Base-by-base conservation (phyloP, 352 stramenopile genomes). In the Globisporangium rhizosaccharum region DNA sequence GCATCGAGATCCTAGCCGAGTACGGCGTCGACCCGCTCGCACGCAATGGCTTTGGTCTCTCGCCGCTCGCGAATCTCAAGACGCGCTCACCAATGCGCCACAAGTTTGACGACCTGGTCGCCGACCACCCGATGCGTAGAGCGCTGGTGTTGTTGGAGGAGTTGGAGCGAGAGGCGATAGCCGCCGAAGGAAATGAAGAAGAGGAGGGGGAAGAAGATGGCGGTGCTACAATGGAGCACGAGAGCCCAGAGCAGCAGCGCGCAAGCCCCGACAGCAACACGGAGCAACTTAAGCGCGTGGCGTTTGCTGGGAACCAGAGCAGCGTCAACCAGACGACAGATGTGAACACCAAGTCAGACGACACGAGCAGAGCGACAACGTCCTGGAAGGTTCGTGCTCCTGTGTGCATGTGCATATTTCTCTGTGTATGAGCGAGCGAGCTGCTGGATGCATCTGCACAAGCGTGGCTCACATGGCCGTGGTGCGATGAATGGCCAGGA, bases 1-100 rank as follows among this genome's bases (percentile, higher is more conserved):
- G 79, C 50, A 70, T 89, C 9, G 59, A 71, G 41, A 87, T 93
- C 52, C 50, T 93, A 17, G 56, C 85, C 17, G 76, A 91, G 51
- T 91, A 91, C 53, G 79, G 73, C 3, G 51, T 84, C 2, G 76
- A 86, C 50, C 57, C 74, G 12, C 59, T 81, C 45, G 57, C 57
- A 14, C 72, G 55, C 20, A 90, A 90, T 60, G 61, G 53, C 14
- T 76, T 79, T 11, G 78, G 73, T 0, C 51, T 87, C 14, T 84
- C 76, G 15, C 68, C 76, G 18, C 66, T 88, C 4, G 66, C 65
- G 6, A 90, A 90, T 26, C 53, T 88, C 51, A 80, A 77, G 65
- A 85, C 72, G 25, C 70, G 78, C 39, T 86, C 76, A n/a, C 72
- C 74, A 1, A 56, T 90, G 52, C 68, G 80, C 0, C 77, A 88